Evolutionary conservation across 257 asterid species (phyloP), one percentile per base, ranked within the genome.

Genomic region (Plantago major): DNA sequence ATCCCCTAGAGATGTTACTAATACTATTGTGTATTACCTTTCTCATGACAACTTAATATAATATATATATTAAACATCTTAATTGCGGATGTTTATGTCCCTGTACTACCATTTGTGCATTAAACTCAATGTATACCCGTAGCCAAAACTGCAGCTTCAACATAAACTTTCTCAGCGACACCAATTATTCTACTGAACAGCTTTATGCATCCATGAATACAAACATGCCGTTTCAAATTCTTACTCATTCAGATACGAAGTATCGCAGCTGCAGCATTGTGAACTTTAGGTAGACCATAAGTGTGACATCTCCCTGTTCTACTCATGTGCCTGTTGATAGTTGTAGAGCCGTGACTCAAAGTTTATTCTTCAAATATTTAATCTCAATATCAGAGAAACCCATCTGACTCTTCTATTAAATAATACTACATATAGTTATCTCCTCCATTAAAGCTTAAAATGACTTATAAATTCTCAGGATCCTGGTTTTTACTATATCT

Each of bases 91-190:
- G 30, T 46, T 61, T 37, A 46, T 65, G 47, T 46, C 38, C 46
- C 42, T 62, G 6, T 47, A 37, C 3, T 11, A 15, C 54, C 19
- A 52, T 62, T 54, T 60, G 46, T 46, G 13, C n/a, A 51, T 22
- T 42, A 10, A 47, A 30, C 42, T 17, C 30, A 14, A 9, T 22
- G 44, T 58, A 67, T 42, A 33, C 45, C 13, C 42, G 55, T 42
- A 42, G 46, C 47, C 60, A 42, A 56, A 37, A 63, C 52, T 37
- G 55, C 52, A 40, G 65, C 62, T 33, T 42, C 45, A 55, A 42
- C 5, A 12, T 50, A 12, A 60, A 56, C 26, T 38, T 57, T 59
- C 64, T 26, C 16, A 33, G 46, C 13, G 17, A 11, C 10, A 18
- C 43, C 65, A 22, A 12, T 60, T 33, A 5, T 33, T 1, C 8